Percentiles rank a stretch among this genome's conserved stretches.
Evolutionary conservation across 75 land plant genomes (phyloP).

Genomic region (Picea glauca): DNA sequence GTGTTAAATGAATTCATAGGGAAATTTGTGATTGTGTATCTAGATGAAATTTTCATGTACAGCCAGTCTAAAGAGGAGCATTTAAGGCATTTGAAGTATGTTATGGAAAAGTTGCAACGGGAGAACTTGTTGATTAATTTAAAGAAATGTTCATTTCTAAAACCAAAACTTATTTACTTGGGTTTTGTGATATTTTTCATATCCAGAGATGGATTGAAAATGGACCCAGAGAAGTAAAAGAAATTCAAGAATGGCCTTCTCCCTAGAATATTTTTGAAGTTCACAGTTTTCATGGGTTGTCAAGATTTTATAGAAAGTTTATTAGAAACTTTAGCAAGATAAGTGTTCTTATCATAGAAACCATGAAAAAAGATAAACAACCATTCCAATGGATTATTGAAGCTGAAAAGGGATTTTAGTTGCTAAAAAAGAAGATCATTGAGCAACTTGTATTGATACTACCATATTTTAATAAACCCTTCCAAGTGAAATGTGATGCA

Average conservation of each 20-base stretch:
- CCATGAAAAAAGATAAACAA: not conserved
- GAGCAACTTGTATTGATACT: not conserved
- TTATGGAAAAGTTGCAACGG: no score
- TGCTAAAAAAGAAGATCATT: not conserved
- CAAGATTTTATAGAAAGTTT: not conserved
- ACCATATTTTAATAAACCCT: not conserved
- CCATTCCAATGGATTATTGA: not conserved
- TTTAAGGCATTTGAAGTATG: no score
- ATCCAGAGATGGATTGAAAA: not conserved
- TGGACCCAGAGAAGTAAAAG: not conserved
- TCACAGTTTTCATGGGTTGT: not conserved
- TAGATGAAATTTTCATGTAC: no score
- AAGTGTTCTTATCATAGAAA: not conserved
- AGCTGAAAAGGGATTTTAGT: not conserved
- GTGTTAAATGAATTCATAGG: no score
- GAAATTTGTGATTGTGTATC: no score
- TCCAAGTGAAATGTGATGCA: not conserved
- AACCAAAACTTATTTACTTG: no score
- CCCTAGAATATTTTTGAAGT: not conserved
- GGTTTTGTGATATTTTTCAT: not conserved
- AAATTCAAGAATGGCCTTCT: not conserved
- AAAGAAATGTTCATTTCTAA: no score
- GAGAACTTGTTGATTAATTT: no score
- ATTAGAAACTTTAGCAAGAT: not conserved
- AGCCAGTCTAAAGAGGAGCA: no score